Evolutionary conservation across 1,284 basidiomycete species (phyloP).

Genomic region (Mycocalia duriaeana): DNA sequence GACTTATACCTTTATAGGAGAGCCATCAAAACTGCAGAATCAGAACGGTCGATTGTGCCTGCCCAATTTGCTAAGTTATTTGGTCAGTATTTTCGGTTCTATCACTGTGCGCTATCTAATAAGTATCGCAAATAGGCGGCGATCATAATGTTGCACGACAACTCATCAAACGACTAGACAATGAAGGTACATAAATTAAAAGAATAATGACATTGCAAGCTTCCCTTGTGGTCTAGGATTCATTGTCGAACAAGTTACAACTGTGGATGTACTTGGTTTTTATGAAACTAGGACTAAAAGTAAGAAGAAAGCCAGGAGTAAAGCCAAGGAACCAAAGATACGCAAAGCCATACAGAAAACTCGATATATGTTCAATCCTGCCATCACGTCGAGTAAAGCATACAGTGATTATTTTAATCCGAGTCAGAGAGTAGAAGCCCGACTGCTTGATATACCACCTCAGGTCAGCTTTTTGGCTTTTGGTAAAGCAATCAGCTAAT

Average conservation of each 20-base stretch:
- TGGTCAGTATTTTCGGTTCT: constrained; percentile 33
- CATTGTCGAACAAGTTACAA: constrained; percentile 45
- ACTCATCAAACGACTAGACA: constrained; percentile 62
- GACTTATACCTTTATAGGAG: constrained; percentile 37
- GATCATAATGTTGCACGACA: constrained; percentile 51
- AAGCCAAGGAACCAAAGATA: constrained; percentile 39
- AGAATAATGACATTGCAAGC: background rate
- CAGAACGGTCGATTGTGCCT: constrained; percentile 39
- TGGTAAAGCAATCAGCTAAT: constrained; percentile 8
- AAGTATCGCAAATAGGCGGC: constrained; percentile 38
- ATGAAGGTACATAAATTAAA: constrained; percentile 47
- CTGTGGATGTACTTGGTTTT: constrained; percentile 47
- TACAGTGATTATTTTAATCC: constrained; percentile 70
- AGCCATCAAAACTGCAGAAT: constrained; percentile 68
- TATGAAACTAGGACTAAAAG: constrained; percentile 35
- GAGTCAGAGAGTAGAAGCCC: constrained; percentile 50
- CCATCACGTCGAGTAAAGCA: constrained; percentile 35
- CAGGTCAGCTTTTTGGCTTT: constrained; percentile 35
- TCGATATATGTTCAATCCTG: constrained; percentile 51
- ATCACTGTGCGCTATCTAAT: background rate
- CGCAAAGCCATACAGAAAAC: constrained; percentile 50
- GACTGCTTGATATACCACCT: constrained; percentile 52
- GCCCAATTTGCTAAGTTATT: constrained; percentile 55
- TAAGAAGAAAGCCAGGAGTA: constrained; percentile 37
- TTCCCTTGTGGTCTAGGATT: constrained; percentile 42